Conservation (phyloP, 2,329 filamentous ascomycete species). For the Cladosporium halotolerans region DNA sequence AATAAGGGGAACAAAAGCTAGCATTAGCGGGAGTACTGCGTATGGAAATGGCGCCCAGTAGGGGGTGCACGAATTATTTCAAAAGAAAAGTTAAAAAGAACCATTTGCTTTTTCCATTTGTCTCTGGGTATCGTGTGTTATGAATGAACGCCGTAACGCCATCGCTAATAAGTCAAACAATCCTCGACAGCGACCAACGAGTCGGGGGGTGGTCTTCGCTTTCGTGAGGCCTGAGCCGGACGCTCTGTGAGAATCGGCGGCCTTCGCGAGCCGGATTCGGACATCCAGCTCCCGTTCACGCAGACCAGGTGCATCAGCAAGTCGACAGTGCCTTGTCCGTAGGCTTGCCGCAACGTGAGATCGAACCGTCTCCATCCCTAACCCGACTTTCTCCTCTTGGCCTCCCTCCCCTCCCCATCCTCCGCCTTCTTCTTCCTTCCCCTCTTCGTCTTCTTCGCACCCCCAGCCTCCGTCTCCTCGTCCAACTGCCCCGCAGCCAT, state of each 20-base stretch:
- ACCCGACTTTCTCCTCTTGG: slow-evolving; percentile 11
- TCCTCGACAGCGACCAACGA: background rate
- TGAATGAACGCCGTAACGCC: slow-evolving; percentile 12
- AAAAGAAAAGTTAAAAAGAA: background rate
- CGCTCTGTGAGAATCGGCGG: too few relatives aligned
- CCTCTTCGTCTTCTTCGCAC: slow-evolving; percentile 26
- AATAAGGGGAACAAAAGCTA: slow-evolving; percentile 5
- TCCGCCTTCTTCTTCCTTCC: slow-evolving; percentile 28
- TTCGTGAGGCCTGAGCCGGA: too few relatives aligned
- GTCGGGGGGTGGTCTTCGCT: too few relatives aligned
- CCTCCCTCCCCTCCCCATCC: slow-evolving; percentile 17
- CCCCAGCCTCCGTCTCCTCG: slow-evolving; percentile 43
- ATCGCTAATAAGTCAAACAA: slow-evolving; percentile 13
- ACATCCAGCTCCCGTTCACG: too few relatives aligned
- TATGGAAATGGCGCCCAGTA: slow-evolving; percentile 12
- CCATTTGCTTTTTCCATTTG: background rate
- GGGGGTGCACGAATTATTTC: slow-evolving; percentile 9
- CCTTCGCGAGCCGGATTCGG: too few relatives aligned
- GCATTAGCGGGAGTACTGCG: slow-evolving; percentile 11
- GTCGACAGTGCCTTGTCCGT: too few relatives aligned
- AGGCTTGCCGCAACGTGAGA: too few relatives aligned
- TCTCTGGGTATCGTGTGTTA: slow-evolving; percentile 5
- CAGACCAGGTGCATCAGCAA: too few relatives aligned
- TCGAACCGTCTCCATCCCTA: background rate
- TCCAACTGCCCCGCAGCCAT: slow-evolving; percentile 55